These are phyloP conservation scores for Mimosa pudica DNA, from an alignment of 306 rosid species.

Conservation along the genomic window DNA sequence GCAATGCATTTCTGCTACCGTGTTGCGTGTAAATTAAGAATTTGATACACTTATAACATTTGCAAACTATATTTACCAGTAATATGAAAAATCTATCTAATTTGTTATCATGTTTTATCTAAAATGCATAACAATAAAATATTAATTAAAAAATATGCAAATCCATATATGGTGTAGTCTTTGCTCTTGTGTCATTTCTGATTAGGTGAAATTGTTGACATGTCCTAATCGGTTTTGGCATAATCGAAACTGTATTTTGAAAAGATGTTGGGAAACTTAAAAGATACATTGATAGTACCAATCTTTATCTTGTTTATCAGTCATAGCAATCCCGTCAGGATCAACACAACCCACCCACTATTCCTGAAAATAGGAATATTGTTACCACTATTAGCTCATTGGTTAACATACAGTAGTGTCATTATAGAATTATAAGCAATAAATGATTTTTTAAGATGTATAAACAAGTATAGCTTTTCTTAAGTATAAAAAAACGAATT, in stretches of 20 bases:
- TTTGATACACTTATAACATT: not conserved
- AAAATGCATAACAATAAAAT: not conserved
- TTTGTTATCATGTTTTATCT: not conserved
- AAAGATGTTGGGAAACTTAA: constrained; percentile 3
- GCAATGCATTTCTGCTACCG: not conserved
- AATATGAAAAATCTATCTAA: not conserved
- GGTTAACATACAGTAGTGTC: not conserved
- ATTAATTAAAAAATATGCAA: not conserved
- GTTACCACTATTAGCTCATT: not conserved
- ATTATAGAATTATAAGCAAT: not conserved
- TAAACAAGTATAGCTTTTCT: not conserved
- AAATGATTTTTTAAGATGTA: not conserved
- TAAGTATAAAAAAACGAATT: not conserved
- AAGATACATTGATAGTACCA: not conserved
- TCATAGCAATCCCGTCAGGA: not conserved
- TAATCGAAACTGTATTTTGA: not conserved
- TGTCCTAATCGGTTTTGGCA: constrained; percentile 15
- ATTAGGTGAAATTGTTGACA: not conserved
- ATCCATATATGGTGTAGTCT: not conserved
- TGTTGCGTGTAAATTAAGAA: not conserved
- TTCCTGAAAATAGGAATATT: not conserved
- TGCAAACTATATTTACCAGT: not conserved
- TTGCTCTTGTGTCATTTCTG: not conserved
- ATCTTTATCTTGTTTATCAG: constrained; percentile 1
- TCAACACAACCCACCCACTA: not conserved